Evolutionary conservation across 495 filamentous ascomycete genomes (phyloP).

Genomic region (Lasiosphaeris hirsuta): DNA sequence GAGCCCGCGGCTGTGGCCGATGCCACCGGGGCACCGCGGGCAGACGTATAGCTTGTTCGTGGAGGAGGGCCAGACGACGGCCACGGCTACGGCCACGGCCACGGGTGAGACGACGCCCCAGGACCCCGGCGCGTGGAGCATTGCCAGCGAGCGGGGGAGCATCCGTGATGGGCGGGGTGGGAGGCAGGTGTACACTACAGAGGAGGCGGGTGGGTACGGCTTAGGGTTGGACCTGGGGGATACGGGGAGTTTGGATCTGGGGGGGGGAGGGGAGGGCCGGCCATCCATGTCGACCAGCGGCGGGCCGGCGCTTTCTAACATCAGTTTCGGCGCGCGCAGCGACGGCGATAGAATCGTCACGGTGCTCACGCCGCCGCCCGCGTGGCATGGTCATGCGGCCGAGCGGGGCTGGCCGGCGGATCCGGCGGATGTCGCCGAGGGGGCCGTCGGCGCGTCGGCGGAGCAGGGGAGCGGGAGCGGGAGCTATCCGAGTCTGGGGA

Average conservation of each 20-base stretch:
- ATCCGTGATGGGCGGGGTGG: not conserved
- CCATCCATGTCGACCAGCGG: slow-evolving; percentile 5
- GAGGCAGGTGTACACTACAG: too few species aligned
- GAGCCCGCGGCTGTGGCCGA: slow-evolving; percentile 21
- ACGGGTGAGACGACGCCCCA: slow-evolving; percentile 26
- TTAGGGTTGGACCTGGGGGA: not conserved
- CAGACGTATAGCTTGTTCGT: slow-evolving; percentile 21
- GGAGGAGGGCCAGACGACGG: slow-evolving; percentile 7
- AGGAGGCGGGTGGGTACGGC: not conserved
- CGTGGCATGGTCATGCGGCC: not conserved
- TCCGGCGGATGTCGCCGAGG: not conserved
- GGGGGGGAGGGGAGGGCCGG: not conserved
- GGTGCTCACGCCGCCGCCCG: slow-evolving; percentile 9
- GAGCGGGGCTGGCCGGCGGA: not conserved
- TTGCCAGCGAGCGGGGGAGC: slow-evolving; percentile 22
- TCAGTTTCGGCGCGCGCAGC: slow-evolving; percentile 1
- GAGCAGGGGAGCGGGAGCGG: not conserved
- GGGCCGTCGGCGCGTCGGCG: too few species aligned
- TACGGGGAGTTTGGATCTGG: not conserved
- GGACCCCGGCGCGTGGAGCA: slow-evolving; percentile 23
- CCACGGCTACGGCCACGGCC: slow-evolving; percentile 4
- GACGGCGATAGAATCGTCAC: slow-evolving; percentile 5
- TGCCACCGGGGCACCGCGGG: slow-evolving; percentile 23
- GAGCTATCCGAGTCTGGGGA: slow-evolving; percentile 9
- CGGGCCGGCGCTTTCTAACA: slow-evolving; percentile 4